Conservation (phyloP, 768 basidiomycete species). For the Obba rivulosa region DNA sequence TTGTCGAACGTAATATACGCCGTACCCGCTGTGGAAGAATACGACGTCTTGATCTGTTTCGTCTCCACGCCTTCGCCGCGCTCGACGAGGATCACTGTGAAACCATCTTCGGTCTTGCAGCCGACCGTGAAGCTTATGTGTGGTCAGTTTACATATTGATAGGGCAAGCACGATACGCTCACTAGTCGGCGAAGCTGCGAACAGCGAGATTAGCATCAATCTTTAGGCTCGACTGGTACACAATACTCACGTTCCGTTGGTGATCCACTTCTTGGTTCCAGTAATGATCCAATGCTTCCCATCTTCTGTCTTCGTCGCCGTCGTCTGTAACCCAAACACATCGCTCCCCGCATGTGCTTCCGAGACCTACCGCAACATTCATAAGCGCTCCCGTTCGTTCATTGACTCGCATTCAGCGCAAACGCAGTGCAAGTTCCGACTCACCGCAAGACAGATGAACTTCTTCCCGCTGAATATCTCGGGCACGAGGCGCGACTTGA, state of each 20-base stretch:
- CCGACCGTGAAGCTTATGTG: conserved; percentile 57
- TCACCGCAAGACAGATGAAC: conserved; percentile 71
- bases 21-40: conserved; percentile 85
- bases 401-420: too few relatives aligned
- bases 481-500: conserved; percentile 55
- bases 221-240: background rate
- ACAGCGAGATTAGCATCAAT: conserved; percentile 1
- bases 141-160: background rate
- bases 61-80: conserved; percentile 78
- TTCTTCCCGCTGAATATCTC: conserved; percentile 74
- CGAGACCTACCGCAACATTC: conserved; percentile 39
- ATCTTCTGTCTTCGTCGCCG: conserved; percentile 74
- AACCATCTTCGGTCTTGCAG: conserved; percentile 62
- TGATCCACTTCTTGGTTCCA: conserved; percentile 86
- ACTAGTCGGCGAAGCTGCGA: conserved; percentile 35
- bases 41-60: conserved; percentile 81
- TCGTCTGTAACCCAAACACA: conserved; percentile 76
- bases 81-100: conserved; percentile 87
- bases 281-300: conserved; percentile 84
- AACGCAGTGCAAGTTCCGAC: too few relatives aligned
- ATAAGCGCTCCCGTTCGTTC: too few relatives aligned
- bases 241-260: conserved; percentile 55
- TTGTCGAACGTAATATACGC: conserved; percentile 77
- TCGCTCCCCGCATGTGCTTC: conserved; percentile 88
- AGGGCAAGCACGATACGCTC: conserved; percentile 5